Conservation (phyloP, 345 rosid species). For the Sisymbrium irio region DNA sequence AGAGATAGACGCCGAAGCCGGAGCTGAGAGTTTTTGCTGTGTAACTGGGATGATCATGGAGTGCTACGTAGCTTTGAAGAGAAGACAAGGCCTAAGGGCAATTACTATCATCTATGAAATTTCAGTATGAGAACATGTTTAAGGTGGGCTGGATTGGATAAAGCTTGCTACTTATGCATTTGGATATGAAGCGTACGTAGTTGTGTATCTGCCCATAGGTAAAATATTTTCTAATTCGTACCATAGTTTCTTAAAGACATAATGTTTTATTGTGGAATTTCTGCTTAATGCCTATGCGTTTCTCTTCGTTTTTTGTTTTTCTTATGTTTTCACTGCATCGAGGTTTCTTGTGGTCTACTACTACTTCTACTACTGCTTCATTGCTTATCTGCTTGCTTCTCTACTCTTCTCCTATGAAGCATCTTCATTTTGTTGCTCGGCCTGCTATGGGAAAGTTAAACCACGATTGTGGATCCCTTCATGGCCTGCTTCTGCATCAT, state of each 20-base stretch:
- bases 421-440: conserved; percentile 23
- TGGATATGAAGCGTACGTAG: conserved; percentile 36
- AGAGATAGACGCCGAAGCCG: conserved; percentile 91
- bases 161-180: conserved; percentile 50
- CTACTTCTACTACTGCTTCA: conserved; percentile 27
- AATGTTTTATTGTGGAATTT: conserved; percentile 30
- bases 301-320: background rate
- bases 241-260: conserved; percentile 37
- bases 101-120: conserved; percentile 65
- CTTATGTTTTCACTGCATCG: conserved; percentile 55
- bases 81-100: conserved; percentile 41
- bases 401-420: conserved; percentile 23
- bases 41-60: conserved; percentile 1
- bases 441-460: conserved; percentile 44
- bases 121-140: conserved; percentile 44
- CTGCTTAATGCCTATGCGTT: conserved; percentile 64
- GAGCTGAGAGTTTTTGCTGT: conserved; percentile 52
- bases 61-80: conserved; percentile 27
- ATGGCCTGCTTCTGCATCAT: conserved; percentile 32
- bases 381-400: conserved; percentile 29
- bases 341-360: conserved; percentile 88
- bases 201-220: conserved; percentile 35
- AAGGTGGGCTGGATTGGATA: conserved; percentile 59
- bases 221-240: conserved; percentile 26
- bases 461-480: conserved; percentile 58